These are phyloP conservation scores for Carpinus fangiana DNA, from an alignment of 306 rosid genomes.

Conservation along the genomic window DNA sequence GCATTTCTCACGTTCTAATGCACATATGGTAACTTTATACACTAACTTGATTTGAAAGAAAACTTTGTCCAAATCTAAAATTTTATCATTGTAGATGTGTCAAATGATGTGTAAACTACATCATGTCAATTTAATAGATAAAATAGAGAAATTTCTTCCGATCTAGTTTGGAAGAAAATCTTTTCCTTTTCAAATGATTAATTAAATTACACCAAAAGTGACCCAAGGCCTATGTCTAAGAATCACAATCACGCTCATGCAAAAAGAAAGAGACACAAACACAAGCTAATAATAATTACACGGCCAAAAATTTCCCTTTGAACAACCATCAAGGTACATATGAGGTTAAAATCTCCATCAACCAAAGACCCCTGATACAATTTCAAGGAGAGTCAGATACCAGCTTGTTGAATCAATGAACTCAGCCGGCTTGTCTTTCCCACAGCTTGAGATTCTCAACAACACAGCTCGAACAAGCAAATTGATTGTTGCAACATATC, in stretches of 20 bases:
- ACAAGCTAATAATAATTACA: background rate
- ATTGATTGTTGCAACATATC: slow-evolving; percentile 6
- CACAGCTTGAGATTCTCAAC: background rate
- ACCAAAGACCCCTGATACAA: background rate
- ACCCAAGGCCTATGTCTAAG: background rate
- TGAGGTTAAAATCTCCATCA: background rate
- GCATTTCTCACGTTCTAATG: too few relatives aligned
- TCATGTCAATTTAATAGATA: too few relatives aligned
- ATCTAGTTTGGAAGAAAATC: too few relatives aligned
- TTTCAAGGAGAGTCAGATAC: background rate
- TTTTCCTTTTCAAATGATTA: background rate
- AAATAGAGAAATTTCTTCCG: too few relatives aligned
- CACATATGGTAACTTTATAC: too few relatives aligned
- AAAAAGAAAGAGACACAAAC: background rate
- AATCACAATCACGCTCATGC: background rate
- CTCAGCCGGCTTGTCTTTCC: slow-evolving; percentile 6
- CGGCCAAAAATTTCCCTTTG: background rate
- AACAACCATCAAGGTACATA: background rate
- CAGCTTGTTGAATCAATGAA: background rate
- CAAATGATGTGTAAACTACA: too few relatives aligned
- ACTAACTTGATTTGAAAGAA: too few relatives aligned
- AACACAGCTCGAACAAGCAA: background rate
- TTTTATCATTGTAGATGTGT: too few relatives aligned
- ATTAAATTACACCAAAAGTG: background rate
- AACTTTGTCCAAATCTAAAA: too few relatives aligned